Percentiles rank a stretch among this genome's conserved stretches.
Evolutionary conservation across 2,329 filamentous ascomycete species (phyloP).

Genomic region (Fusarium drepaniforme): DNA sequence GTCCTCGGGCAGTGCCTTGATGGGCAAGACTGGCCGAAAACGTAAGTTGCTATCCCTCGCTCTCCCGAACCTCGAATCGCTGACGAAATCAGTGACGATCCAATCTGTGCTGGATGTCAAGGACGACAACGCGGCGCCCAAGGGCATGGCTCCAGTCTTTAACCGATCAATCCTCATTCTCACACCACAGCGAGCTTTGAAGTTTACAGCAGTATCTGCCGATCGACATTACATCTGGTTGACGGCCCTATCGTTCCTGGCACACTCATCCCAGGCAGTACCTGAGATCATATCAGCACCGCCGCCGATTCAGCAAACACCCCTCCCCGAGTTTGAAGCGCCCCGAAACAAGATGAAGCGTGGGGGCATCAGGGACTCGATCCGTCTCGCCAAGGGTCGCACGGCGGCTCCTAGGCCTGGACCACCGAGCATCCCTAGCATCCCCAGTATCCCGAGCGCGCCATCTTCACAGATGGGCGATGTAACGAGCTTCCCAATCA

Average conservation of each 20-base stretch:
- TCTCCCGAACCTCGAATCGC: conserved; percentile 29
- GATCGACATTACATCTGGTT: conserved; percentile 97
- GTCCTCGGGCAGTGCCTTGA: conserved; percentile 83
- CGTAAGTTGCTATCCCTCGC: conserved; percentile 69
- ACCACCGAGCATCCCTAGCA: conserved; percentile 66
- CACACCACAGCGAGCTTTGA: conserved; percentile 91
- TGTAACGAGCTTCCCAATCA: conserved; percentile 50
- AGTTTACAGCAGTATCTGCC: conserved; percentile 86
- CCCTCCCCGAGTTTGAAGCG: conserved; percentile 64
- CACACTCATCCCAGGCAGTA: conserved; percentile 85
- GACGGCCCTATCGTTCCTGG: conserved; percentile 93
- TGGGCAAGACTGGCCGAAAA: conserved; percentile 96
- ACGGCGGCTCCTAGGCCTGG: conserved; percentile 54
- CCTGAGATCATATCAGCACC: conserved; percentile 76
- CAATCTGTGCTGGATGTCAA: conserved; percentile 98
- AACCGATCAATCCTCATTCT: conserved; percentile 95
- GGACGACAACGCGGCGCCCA: conserved; percentile 89
- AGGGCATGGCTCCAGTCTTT: conserved; percentile 75
- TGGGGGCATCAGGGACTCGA: conserved; percentile 84
- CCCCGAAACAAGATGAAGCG: conserved; percentile 61
- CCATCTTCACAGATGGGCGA: conserved; percentile 54
- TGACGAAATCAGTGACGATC: conserved; percentile 78
- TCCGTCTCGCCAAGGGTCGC: conserved; percentile 86
- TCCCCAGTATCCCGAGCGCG: conserved; percentile 56
- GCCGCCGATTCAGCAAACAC: conserved; percentile 55